Percentiles rank a stretch among this genome's conserved stretches.
These are phyloP conservation scores for Spiromastix sp. DNA, from an alignment of 2,329 filamentous ascomycete genomes.

Conservation along the genomic window DNA sequence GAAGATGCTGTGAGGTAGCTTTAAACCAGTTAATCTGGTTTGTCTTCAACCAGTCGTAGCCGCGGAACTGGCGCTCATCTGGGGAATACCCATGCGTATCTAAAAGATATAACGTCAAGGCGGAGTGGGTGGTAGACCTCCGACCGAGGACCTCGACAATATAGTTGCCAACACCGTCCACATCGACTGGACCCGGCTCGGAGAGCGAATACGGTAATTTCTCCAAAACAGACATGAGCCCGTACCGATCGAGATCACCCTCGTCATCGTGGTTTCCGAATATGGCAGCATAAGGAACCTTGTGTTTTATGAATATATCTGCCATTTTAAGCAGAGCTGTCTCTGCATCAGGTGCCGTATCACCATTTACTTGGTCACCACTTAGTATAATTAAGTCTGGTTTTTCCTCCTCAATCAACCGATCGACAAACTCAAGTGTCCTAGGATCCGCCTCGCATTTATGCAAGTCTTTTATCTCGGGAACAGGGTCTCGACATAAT, in stretches of 20 bases:
- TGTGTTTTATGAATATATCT: conserved; percentile 70
- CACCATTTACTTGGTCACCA: conserved; percentile 92
- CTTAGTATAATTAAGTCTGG: conserved; percentile 86
- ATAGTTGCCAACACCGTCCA: conserved; percentile 93
- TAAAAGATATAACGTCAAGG: conserved; percentile 86
- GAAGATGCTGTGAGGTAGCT: conserved; percentile 61
- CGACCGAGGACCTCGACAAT: conserved; percentile 80
- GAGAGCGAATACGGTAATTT: conserved; percentile 82
- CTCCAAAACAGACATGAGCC: conserved; percentile 78
- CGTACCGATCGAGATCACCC: conserved; percentile 62
- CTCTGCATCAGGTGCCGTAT: conserved; percentile 81
- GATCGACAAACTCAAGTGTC: conserved; percentile 79
- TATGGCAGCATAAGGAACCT: conserved; percentile 85
- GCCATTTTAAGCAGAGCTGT: conserved; percentile 91
- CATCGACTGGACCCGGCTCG: conserved; percentile 66
- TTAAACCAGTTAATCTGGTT: conserved; percentile 94
- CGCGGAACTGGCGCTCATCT: conserved; percentile 76
- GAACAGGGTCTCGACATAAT: conserved; percentile 74
- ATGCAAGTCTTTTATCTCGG: conserved; percentile 55
- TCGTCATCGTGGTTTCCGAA: conserved; percentile 98
- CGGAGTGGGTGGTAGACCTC: conserved; percentile 70
- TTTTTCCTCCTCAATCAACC: conserved; percentile 80
- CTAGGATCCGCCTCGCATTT: conserved; percentile 85
- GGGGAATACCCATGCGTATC: conserved; percentile 90
- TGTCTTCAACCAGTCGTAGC: conserved; percentile 95